Percentiles rank a stretch among this genome's conserved stretches.
These are phyloP conservation scores for Nigrospora oryzae DNA, from an alignment of 2,329 filamentous ascomycete species.

Conservation along the genomic window DNA sequence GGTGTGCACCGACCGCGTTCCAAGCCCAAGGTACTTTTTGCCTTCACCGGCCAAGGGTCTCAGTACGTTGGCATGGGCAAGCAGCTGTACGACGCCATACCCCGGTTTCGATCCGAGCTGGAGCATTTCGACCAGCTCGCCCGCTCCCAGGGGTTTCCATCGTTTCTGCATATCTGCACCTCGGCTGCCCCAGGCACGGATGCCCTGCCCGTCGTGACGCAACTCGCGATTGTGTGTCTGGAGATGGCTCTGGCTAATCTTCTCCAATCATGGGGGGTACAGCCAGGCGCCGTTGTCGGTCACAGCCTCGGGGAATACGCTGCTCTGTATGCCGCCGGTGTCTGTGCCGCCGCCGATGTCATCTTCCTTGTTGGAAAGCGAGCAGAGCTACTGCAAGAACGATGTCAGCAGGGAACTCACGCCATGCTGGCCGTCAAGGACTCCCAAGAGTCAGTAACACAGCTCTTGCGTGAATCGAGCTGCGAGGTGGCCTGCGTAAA, in stretches of 20 bases:
- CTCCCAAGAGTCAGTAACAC: constrained; percentile 30
- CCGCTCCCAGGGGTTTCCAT: too few species aligned
- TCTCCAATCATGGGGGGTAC: constrained; percentile 27
- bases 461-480: not conserved
- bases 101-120: too few species aligned
- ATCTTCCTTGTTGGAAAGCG: constrained; percentile 49
- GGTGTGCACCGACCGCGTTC: too few species aligned
- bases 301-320: constrained; percentile 53
- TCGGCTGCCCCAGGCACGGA: too few species aligned
- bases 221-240: constrained; percentile 22
- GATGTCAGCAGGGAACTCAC: constrained; percentile 45
- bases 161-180: too few species aligned
- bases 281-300: constrained; percentile 30
- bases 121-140: too few species aligned
- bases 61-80: too few species aligned
- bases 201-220: constrained; percentile 14
- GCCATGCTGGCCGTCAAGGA: constrained; percentile 48
- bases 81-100: too few species aligned
- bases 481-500: not conserved
- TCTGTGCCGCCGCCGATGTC: constrained; percentile 48
- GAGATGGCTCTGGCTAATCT: constrained; percentile 27
- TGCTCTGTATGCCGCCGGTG: constrained; percentile 48
- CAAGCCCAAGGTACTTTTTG: too few species aligned
- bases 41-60: too few species aligned
- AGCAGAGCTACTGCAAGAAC: constrained; percentile 42